phyloP scores from a whole-genome alignment of 2,329 filamentous ascomycete species.

The Colletotrichum sp. region DNA sequence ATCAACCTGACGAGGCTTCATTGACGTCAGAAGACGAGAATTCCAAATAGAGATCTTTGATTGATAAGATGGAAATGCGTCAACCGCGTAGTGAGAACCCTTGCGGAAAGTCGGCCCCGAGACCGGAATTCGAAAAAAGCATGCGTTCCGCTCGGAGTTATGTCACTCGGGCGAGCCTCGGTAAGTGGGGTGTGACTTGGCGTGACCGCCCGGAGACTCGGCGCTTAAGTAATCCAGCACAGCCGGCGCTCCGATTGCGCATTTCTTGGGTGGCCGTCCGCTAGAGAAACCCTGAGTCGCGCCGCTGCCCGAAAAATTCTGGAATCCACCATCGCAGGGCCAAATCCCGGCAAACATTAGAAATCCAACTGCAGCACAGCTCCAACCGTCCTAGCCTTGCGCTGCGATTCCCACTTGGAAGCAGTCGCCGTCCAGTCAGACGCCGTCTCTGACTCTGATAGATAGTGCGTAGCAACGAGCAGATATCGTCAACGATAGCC shows the following conservation, averaged over 20 bases:
- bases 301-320: constrained; percentile 11
- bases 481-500: constrained; percentile 7
- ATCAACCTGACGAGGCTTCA: background rate
- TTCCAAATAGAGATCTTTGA: background rate
- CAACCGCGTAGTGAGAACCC: background rate
- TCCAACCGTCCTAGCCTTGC: background rate
- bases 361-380: constrained; percentile 2
- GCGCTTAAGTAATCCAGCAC: constrained; percentile 10
- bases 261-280: background rate
- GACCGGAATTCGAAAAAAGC: background rate
- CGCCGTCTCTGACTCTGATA: background rate
- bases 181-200: background rate
- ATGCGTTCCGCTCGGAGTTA: constrained; percentile 11
- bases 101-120: constrained; percentile 2
- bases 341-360: constrained; percentile 16
- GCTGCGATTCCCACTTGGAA: background rate
- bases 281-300: constrained; percentile 10
- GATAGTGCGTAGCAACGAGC: background rate
- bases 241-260: constrained; percentile 1
- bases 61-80: background rate
- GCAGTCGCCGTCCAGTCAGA: constrained; percentile 10
- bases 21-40: background rate
- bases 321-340: constrained; percentile 12
- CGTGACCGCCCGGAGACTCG: background rate
- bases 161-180: constrained; percentile 15